Evolutionary conservation across 768 basidiomycete species (phyloP), one percentile per base, ranked within the genome.

Genomic region (Lactarius sanguifluus): DNA sequence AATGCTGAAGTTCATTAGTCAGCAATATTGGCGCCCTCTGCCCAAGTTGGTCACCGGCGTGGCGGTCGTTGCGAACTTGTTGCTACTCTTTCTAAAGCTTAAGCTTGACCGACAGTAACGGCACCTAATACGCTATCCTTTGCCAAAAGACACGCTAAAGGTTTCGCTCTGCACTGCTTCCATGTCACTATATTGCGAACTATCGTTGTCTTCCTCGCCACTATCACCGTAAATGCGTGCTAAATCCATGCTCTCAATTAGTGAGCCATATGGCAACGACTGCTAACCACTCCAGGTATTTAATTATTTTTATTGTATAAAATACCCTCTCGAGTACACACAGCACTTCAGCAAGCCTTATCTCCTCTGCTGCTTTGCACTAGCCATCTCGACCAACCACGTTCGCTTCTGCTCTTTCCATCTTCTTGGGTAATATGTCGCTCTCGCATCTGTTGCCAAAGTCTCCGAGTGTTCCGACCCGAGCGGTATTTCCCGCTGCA

Each of bases 341-440:
- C 41, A 45, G 23, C 18, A 4, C 43, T 50, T 41, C 60, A 50
- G 36, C 38, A 56, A 57, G 23, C 54, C n/a, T 20, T 25, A 54
- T 40, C 30, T 28, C 5, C 23, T 55, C 50, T 28, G 7, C 18
- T 56, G 9, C 18, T 34, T n/a, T 56, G 30, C 16, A 1, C 55
- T 56, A 6, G 28, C 8, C 20, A 12, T 56, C 30, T 56, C 20
- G 8, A 20, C 18, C 32, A 16, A 45, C n/a, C 18, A 45, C 50
- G 41, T 28, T 71, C 64, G 71, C 73, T 45, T 61, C 72, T 52
- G 61, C 73, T 34, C 64, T 76, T 67, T 70, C 69, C 65, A 56
- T 77, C 50, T 62, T 79, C 36, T 71, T 79, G 54, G 70, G 73
- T 47, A 69, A 69, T 74, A 5, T 34, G 63, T 68, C 16, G 74